These are phyloP conservation scores for Penicillium sp. DNA, from an alignment of 2,329 filamentous ascomycete genomes.

Conservation along the genomic window DNA sequence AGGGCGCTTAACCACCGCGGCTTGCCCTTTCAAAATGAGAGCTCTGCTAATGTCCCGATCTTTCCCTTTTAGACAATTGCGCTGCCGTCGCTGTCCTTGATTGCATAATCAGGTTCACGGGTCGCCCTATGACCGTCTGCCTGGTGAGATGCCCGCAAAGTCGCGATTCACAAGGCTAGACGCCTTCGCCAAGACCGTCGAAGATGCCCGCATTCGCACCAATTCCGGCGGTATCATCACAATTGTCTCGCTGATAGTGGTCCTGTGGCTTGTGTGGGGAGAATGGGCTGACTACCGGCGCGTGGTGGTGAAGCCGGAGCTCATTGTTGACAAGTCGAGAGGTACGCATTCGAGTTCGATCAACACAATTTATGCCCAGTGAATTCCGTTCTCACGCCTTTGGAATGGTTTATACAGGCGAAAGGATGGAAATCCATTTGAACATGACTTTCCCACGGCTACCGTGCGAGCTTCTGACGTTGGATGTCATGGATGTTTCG, in stretches of 20 bases:
- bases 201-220: conserved; percentile 93
- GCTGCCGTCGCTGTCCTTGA: conserved; percentile 2
- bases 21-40: conserved; percentile 14
- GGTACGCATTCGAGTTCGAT: conserved; percentile 48
- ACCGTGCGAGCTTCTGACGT: conserved; percentile 89
- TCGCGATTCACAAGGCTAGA: conserved; percentile 94
- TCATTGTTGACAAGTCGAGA: conserved; percentile 94
- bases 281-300: conserved; percentile 94
- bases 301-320: conserved; percentile 79
- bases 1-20: neutral
- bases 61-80: conserved; percentile 7
- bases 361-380: neutral
- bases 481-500: conserved; percentile 98
- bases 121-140: conserved; percentile 27
- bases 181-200: conserved; percentile 98
- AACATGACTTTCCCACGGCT: conserved; percentile 93
- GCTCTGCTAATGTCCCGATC: conserved; percentile 13
- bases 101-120: conserved; percentile 2
- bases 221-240: conserved; percentile 95
- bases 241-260: conserved; percentile 79
- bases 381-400: conserved; percentile 12
- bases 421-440: conserved; percentile 98
- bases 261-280: conserved; percentile 83
- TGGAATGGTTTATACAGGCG: conserved; percentile 51
- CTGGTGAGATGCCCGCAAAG: conserved; percentile 68